Base-by-base conservation (phyloP, 169 alveolate species). In the Cryptosporidium canis region DNA sequence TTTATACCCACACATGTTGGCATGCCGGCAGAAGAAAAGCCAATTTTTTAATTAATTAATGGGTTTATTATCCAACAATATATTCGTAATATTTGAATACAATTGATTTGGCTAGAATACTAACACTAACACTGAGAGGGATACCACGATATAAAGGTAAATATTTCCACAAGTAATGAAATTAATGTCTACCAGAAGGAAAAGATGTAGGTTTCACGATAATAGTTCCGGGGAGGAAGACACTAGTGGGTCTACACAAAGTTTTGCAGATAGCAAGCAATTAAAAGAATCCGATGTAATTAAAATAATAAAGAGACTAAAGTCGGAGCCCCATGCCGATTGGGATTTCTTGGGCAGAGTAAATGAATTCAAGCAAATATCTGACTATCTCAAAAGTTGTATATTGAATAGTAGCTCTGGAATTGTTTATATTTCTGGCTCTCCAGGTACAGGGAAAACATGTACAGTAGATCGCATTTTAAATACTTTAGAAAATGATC, bases 361-460 rank as follows among this genome's bases (percentile, higher is more conserved):
- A 39, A 41, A 56, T 14, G 72, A 77, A 45, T 77, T 56, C 29
- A 66, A 77, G 8, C 77, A 58, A 43, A 77, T 77, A 12, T 41
- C 41, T 12, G 45, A 61, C 0, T 77, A 41, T 41, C 31, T 77
- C n/a, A 39, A 11, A 39, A 53, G 24, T 14, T 43, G 72, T 43
- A 63, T 61, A 2, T 24, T 35, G 24, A 11, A 35, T 11, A 55
- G 8, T 24, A 41, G 21, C 21, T 77, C 87, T 3, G 87, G 77
- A 18, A 39, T 77, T 43, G 41, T 77, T 35, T 37, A 39, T 6
- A 77, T 77, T 27, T 77, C 87, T 35, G 87, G 87, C 37, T 77
- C 87, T 8, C 87, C 87, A 21, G 87, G 87, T 16, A 77, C 87
- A 24, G 87, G 87, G 16, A 77, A 77, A 77, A 77, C 87, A 7